Percentiles rank a stretch among this genome's conserved stretches.
Evolutionary conservation across 768 basidiomycete genomes (phyloP).

Genomic region (Tulasnella calospora): DNA sequence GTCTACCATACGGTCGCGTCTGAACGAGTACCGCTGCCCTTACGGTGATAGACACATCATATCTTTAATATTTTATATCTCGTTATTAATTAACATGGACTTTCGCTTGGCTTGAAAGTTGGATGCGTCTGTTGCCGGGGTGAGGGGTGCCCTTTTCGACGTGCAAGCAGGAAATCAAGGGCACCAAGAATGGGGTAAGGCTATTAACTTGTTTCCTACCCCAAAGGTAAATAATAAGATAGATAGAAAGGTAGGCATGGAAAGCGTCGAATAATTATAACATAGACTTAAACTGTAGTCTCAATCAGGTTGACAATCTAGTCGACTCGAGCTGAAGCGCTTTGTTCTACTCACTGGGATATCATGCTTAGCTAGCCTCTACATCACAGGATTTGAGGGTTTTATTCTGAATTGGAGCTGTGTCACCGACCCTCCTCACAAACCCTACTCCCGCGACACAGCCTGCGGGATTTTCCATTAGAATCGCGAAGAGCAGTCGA

Average conservation of each 20-base stretch:
- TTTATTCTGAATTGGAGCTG: not conserved
- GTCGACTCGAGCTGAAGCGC: too few species aligned
- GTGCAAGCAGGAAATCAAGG: not conserved
- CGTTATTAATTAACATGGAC: not conserved
- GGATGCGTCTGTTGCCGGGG: not conserved
- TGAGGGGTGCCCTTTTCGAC: not conserved
- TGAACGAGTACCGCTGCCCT: not conserved
- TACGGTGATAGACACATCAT: not conserved
- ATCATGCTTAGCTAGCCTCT: not conserved
- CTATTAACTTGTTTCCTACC: not conserved
- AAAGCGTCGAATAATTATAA: not conserved
- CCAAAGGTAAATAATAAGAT: not conserved
- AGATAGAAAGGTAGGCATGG: not conserved
- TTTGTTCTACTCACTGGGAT: too few species aligned
- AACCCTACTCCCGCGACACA: not conserved
- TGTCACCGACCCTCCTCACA: not conserved
- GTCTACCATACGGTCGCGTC: not conserved
- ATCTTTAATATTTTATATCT: not conserved
- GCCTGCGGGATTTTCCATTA: not conserved
- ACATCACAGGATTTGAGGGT: not conserved
- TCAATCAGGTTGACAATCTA: not conserved
- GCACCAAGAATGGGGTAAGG: not conserved
- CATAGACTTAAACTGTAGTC: not conserved
- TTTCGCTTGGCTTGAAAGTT: not conserved
- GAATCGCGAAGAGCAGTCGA: not conserved